phyloP scores from a whole-genome alignment of 768 basidiomycete species.

The Tricholoma saponaceum region DNA sequence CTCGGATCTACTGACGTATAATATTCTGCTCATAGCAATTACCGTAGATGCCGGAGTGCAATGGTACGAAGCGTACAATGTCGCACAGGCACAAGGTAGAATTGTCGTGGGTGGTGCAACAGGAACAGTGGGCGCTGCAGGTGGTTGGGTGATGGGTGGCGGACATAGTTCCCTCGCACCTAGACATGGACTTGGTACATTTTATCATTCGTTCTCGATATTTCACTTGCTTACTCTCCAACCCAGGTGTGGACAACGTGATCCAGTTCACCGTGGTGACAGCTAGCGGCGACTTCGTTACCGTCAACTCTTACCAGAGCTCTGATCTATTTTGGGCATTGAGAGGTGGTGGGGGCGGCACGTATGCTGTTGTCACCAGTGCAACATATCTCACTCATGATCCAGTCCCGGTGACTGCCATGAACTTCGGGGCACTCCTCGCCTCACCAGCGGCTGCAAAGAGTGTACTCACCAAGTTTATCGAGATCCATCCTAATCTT shows the following conservation, averaged over 20 bases:
- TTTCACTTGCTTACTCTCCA: not conserved
- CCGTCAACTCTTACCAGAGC: constrained; percentile 31
- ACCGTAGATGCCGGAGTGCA: constrained; percentile 31
- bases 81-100: constrained; percentile 26
- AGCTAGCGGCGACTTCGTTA: constrained; percentile 31
- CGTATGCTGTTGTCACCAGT: constrained; percentile 22
- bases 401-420: not conserved
- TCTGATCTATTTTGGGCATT: constrained; percentile 45
- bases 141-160: constrained; percentile 40
- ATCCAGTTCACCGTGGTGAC: constrained; percentile 37
- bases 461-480: constrained; percentile 4
- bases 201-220: not conserved
- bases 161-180: constrained; percentile 33
- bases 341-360: too few relatives aligned
- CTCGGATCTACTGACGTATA: too few relatives aligned
- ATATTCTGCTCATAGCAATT: constrained; percentile 16
- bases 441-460: not conserved
- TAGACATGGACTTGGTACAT: constrained; percentile 33
- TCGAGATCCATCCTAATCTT: constrained; percentile 2
- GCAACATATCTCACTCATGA: constrained; percentile 5
- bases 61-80: too few relatives aligned
- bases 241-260: constrained; percentile 22
- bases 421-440: not conserved
- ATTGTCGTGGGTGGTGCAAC: constrained; percentile 34
- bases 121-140: constrained; percentile 37